Evolutionary conservation across 1,284 basidiomycete genomes (phyloP).

Genomic region (Trichosporon sp.): DNA sequence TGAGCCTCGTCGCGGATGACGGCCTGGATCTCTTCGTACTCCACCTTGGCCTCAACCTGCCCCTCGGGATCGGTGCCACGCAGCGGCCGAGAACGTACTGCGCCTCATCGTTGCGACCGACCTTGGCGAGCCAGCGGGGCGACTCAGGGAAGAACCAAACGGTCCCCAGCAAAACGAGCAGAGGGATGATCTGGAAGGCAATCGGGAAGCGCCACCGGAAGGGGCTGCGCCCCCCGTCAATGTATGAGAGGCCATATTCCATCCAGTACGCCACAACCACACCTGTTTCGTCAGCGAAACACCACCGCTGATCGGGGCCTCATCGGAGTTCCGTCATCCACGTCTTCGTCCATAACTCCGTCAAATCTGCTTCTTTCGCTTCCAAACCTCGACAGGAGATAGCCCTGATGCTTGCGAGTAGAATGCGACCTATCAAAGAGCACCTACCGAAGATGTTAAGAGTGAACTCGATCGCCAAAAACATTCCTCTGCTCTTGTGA

Average conservation of each 20-base stretch:
- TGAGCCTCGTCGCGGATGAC: conserved; percentile 47
- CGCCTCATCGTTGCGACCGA: conserved; percentile 46
- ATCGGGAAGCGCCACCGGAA: conserved; percentile 63
- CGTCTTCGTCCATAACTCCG: no score
- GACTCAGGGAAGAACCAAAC: conserved; percentile 60
- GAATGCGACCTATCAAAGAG: no score
- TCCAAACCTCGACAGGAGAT: no score
- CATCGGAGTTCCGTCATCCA: no score
- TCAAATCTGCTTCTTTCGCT: no score
- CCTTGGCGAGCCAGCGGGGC: conserved; percentile 65
- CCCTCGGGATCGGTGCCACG: conserved; percentile 33
- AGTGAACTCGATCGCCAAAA: conserved; percentile 61
- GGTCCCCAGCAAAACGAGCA: conserved; percentile 57
- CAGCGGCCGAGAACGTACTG: conserved; percentile 52
- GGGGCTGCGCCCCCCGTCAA: conserved; percentile 63
- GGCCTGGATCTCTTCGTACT: conserved; percentile 50
- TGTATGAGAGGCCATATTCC: conserved; percentile 55
- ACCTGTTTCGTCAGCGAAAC: conserved; percentile 65
- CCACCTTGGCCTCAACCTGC: conserved; percentile 26
- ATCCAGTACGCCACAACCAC: conserved; percentile 61
- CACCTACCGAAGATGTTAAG: conserved; percentile 29
- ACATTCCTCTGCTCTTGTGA: conserved; percentile 63
- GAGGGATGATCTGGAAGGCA: conserved; percentile 53
- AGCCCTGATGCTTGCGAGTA: no score
- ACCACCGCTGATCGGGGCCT: no score